These are phyloP conservation scores for Psilocybe tampanensis DNA, from an alignment of 768 basidiomycete species.

Conservation along the genomic window DNA sequence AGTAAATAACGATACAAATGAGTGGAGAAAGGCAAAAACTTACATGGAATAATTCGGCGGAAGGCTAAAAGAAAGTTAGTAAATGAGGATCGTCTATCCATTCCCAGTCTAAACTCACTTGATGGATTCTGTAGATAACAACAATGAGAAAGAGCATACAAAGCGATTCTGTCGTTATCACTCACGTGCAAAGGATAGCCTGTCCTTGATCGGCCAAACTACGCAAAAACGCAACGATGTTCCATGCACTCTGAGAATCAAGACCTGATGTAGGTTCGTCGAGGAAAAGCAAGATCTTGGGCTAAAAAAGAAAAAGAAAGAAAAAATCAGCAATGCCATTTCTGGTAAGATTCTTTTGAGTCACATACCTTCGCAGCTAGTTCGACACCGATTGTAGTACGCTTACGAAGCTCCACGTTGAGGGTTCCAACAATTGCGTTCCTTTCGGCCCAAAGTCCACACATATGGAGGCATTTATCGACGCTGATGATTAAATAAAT, in stretches of 20 bases:
- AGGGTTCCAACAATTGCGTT: slow-evolving; percentile 67
- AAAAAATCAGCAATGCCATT: not conserved
- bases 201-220: slow-evolving; percentile 80
- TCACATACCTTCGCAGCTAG: slow-evolving; percentile 77
- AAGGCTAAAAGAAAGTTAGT: slow-evolving; percentile 48
- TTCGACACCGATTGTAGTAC: slow-evolving; percentile 86
- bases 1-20: not conserved
- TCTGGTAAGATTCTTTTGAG: not conserved
- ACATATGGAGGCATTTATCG: slow-evolving; percentile 54
- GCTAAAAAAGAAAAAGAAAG: slow-evolving; percentile 41
- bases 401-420: slow-evolving; percentile 71
- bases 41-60: slow-evolving; percentile 75
- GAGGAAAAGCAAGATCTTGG: slow-evolving; percentile 78
- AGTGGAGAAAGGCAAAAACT: not conserved
- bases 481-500: slow-evolving; percentile 28
- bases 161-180: slow-evolving; percentile 1
- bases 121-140: slow-evolving; percentile 40
- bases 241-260: slow-evolving; percentile 86
- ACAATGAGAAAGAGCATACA: not conserved
- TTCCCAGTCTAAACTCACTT: slow-evolving; percentile 17
- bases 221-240: slow-evolving; percentile 72
- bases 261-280: slow-evolving; percentile 90
- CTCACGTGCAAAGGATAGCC: slow-evolving; percentile 84
- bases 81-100: too few species aligned
- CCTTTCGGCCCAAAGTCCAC: slow-evolving; percentile 59